Conservation (phyloP, 495 filamentous ascomycete species). For the Peziza echinospora region DNA sequence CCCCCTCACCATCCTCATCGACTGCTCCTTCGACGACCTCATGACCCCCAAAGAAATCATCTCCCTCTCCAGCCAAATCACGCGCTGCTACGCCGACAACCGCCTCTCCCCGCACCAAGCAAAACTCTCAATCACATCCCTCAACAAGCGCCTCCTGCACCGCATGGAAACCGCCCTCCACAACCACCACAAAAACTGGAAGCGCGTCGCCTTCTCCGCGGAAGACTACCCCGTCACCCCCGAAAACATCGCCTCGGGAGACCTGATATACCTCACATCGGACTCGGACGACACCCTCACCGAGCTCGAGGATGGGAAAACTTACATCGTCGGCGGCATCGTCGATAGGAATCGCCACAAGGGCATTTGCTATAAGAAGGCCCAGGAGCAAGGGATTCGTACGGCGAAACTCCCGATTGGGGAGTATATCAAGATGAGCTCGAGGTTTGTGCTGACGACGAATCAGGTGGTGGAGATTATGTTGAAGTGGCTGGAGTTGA, state of each 20-base stretch:
- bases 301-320: constrained; percentile 58
- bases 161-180: constrained; percentile 54
- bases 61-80: constrained; percentile 63
- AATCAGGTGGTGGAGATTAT: constrained; percentile 97
- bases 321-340: constrained; percentile 82
- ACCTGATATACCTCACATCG: constrained; percentile 68
- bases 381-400: constrained; percentile 47
- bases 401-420: constrained; percentile 86
- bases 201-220: constrained; percentile 43
- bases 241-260: constrained; percentile 19
- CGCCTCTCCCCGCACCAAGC: constrained; percentile 37
- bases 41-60: constrained; percentile 52
- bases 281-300: constrained; percentile 67
- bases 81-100: constrained; percentile 75
- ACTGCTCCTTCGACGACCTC: constrained; percentile 77
- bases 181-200: constrained; percentile 56
- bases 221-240: constrained; percentile 20
- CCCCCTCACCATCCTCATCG: constrained; percentile 61
- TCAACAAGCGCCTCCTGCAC: constrained; percentile 49
- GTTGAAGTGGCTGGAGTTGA: constrained; percentile 66
- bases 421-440: constrained; percentile 73
- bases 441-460: constrained; percentile 60
- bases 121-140: constrained; percentile 54
- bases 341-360: constrained; percentile 95
- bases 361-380: constrained; percentile 69